Base-by-base conservation (phyloP, 371 early-diverging fungal species). In the Gilbertella persicaria region DNA sequence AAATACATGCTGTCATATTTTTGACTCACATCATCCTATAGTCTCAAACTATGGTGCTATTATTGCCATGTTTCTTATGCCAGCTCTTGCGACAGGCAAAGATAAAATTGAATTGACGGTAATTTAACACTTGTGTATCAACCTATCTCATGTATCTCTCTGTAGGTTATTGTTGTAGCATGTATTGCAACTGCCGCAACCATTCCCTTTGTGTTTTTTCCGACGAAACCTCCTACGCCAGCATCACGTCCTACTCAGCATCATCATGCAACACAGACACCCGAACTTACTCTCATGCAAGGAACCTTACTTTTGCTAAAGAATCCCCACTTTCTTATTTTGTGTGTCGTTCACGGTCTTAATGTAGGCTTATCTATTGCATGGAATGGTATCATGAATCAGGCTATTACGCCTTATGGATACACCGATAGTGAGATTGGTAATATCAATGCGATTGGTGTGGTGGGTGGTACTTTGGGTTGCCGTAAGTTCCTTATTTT, bases 281-380 rank as follows among this genome's bases (percentile, higher is more conserved):
- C 47, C 3, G 38, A 55, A 9, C n/a, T 54, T 1, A 57, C 66
- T 6, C 74, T 85, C 55, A 62, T 67, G 40, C 64, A 72, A 44
- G 75, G 76, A 23, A 68, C 85, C 23, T 50, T 70, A 49, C 28
- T 55, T n/a, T 59, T 85, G 33, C 55, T 78, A 35, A 68, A 64
- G 33, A 86, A 79, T 57, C 58, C 55, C 16, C 70, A 74, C 56
- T 88, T 84, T 67, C 56, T 78, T 45, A 67, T 85, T 35, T 58
- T 88, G 21, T 71, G 73, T 49, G 54, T 73, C 26, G 50, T 82
- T 41, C 82, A 84, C 55, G 80, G 82, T 12, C 58, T 79, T 24
- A 75, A 82, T 55, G 71, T 85, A 42, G 89, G 87, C 3, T 66
- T 84, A 44, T 86, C 84, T 58, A 82, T 83, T 46, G 78, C 84